These are phyloP conservation scores for Aspergillus alliaceus DNA, from an alignment of 2,329 filamentous ascomycete genomes.

Conservation along the genomic window DNA sequence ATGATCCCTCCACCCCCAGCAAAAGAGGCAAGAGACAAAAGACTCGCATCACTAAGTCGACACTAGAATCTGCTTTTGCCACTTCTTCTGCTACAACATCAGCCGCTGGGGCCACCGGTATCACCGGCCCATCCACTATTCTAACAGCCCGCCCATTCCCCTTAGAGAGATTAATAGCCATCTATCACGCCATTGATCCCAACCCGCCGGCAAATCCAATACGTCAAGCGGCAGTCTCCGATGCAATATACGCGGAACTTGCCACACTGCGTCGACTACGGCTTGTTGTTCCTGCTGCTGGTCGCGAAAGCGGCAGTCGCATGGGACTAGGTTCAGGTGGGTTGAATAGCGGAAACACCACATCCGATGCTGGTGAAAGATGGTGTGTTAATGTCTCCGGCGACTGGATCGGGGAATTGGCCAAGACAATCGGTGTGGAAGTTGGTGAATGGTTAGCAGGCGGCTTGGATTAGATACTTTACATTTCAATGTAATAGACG, in stretches of 20 bases:
- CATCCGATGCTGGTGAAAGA: constrained; percentile 44
- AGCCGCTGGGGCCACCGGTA: constrained; percentile 29
- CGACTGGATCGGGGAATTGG: constrained; percentile 48
- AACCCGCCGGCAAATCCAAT: constrained; percentile 43
- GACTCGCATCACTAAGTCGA: constrained; percentile 43
- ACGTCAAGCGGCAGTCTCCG: constrained; percentile 38
- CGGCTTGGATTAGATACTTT: constrained; percentile 32
- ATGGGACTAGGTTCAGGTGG: constrained; percentile 23
- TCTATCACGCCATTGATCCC: constrained; percentile 49
- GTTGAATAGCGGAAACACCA: constrained; percentile 35
- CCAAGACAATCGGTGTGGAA: constrained; percentile 45
- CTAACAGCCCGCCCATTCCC: constrained; percentile 45
- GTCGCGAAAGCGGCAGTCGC: constrained; percentile 30
- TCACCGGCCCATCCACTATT: constrained; percentile 40
- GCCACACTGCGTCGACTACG: constrained; percentile 48
- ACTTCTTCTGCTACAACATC: constrained; percentile 40
- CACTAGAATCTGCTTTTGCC: constrained; percentile 39
- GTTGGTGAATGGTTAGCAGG: constrained; percentile 47
- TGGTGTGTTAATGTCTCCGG: constrained; percentile 51
- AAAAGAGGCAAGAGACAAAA: constrained; percentile 38
- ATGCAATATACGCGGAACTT: constrained; percentile 47
- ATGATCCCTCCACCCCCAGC: constrained; percentile 29
- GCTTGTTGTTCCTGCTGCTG: constrained; percentile 45
- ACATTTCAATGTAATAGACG: not conserved
- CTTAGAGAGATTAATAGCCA: constrained; percentile 48